Base-by-base conservation (phyloP, 2,329 filamentous ascomycete species). In the Nemania sp. region DNA sequence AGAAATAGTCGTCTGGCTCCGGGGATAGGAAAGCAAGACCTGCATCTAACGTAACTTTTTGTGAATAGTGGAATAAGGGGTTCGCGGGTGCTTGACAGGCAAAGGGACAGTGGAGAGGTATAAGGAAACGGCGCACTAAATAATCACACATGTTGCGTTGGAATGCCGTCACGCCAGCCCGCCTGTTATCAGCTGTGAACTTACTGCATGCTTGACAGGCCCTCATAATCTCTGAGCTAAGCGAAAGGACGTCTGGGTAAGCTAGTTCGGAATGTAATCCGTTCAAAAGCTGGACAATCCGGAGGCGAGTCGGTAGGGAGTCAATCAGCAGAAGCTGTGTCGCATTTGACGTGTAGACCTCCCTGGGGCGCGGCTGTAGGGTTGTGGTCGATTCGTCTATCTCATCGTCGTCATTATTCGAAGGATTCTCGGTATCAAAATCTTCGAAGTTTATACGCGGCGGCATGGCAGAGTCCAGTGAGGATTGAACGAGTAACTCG, bases 41-140 rank as follows among this genome's bases (percentile, higher is more conserved):
- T 1, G 74, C 68, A 37, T 85, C 82, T 2, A 83, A 61, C 61
- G 76, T 79, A 7, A 78, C 71, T 60, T 80, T 82, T 35, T 77
- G 75, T 0, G 81, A 84, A 71, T 79, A 82, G 63, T 82, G 76
- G 65, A 78, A 85, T 4, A 77, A 59, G 0, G 80, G 81, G 51
- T 83, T 77, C 1, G 67, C 64, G 5, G 70, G 74, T 10, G 81
- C 77, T 60, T 76, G 72, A 39, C 69, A 70, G 39, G 77, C 77
- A 67, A 80, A 85, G 0, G 79, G 74, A 7, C 77, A 78, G 63
- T 88, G 84, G 0, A 88, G 73, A 0, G 79, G 76, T 13, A 87
- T 77, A 2, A 86, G 66, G 66, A 85, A 86, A 13, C 85, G 81
- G 5, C 81, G 80, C 3, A 83, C 74, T 0, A 83, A 73, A 42